Evolutionary conservation across 2,329 filamentous ascomycete genomes (phyloP), one percentile per base, ranked within the genome.

Genomic region (Pseudogymnoascus sp.): DNA sequence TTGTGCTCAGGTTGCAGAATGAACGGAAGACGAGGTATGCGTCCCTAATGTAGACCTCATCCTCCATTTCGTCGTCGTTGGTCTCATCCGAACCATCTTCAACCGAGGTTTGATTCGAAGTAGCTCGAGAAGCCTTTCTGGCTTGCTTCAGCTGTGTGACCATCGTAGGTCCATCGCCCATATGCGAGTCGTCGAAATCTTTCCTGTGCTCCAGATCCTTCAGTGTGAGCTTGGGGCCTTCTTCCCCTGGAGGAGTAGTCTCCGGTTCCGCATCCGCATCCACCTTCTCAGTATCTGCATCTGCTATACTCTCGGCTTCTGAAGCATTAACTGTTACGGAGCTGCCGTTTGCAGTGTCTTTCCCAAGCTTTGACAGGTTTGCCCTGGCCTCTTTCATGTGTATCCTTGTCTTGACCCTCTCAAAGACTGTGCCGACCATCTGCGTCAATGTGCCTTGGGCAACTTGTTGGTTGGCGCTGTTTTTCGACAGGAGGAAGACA

Each of bases 381-480:
- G 89, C 70, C 18, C 91, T 85, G 37, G 89, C 82, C 73, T 97
- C 93, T 75, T 96, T 97, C 79, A 92, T 86, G 64, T 93, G 88
- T 66, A 99, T 78, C 62, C 95, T 84, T 1, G 85, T 84, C 78
- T 95, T 96, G 67, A 99, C 93, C 66, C 95, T 82, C 76, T 99
- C 95, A 71, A 99, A 99, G 2, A 99, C 95, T 1, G 93, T 97
- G 68, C 93, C 93, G 40, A 97, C 91, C 95, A 99, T 99, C 77
- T 99, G 95, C 3, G 93, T 96, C 72, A 99, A 79, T 3, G 95
- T 97, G 2, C 95, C 95, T 75, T 99, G 96, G 1, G 96, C 96
- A 60, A 97, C 91, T 75, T 96, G 93, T 79, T 99, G 95, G 74
- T 97, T 99, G 63, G 91, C 86, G 67, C 89, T 96, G 67, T 89